A percentile compares a stretch with the other conserved stretches of the same genome.
Conservation (phyloP, 2,329 filamentous ascomycete genomes). For the Nemania sp. region DNA sequence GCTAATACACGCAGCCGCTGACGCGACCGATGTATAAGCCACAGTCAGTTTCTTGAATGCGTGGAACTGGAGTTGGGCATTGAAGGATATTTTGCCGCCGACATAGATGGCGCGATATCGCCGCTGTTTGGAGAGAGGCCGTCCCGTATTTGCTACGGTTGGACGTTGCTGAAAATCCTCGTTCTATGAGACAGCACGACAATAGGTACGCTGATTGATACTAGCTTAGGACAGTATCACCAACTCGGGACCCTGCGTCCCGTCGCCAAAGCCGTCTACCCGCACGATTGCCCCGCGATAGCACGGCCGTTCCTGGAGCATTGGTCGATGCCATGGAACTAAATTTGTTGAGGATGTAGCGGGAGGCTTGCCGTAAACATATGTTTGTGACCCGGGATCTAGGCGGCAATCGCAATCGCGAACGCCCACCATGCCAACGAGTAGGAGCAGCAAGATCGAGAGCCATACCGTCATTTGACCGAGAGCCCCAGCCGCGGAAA, state of each 20-base stretch:
- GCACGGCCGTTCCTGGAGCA: neutral
- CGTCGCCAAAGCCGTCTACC: neutral
- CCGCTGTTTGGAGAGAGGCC: neutral
- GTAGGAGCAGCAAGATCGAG: too few relatives aligned
- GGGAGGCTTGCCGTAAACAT: neutral
- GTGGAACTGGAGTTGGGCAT: neutral
- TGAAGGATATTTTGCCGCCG: neutral
- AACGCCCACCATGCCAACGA: too few relatives aligned
- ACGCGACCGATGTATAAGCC: neutral
- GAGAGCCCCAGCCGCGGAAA: too few relatives aligned
- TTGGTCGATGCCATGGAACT: neutral
- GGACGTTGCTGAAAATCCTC: too few relatives aligned
- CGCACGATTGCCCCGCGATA: neutral
- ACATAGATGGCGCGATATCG: neutral
- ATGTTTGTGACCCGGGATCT: neutral
- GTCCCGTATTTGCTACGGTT: too few relatives aligned
- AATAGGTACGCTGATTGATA: neutral
- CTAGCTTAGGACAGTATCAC: neutral
- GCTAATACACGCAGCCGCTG: neutral
- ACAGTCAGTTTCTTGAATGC: neutral
- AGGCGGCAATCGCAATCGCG: neutral
- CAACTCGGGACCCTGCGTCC: neutral
- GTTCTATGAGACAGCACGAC: neutral
- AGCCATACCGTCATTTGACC: too few relatives aligned
- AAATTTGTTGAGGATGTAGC: neutral